Evolutionary conservation across 2,329 filamentous ascomycete species (phyloP).

Genomic region (Aureobasidium sp.): DNA sequence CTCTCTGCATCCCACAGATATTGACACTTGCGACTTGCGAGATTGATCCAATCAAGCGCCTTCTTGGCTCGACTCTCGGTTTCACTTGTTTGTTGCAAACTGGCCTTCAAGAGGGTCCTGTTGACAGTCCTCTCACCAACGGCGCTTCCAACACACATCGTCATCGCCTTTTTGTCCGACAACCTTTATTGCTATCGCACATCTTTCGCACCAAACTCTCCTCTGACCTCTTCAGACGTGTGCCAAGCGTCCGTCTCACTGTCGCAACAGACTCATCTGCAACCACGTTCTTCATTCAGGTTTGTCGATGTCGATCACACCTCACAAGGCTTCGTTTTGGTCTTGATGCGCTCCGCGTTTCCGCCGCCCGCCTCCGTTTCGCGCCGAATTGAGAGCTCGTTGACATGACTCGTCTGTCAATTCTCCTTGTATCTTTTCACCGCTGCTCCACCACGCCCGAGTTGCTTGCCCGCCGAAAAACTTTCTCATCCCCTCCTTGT

Average conservation of each 20-base stretch:
- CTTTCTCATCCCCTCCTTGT: neutral
- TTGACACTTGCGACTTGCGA: neutral
- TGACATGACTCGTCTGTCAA: neutral
- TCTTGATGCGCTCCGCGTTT: constrained; percentile 1
- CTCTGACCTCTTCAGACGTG: neutral
- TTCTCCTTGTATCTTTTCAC: neutral
- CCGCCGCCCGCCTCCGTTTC: constrained; percentile 2
- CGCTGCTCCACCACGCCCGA: neutral
- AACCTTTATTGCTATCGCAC: neutral
- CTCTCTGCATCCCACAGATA: constrained; percentile 3
- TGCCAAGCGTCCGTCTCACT: neutral
- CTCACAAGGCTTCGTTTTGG: neutral
- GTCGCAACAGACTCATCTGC: neutral
- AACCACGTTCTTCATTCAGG: constrained; percentile 7
- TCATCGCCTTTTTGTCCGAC: neutral
- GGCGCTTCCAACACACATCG: neutral
- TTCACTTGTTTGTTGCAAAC: neutral
- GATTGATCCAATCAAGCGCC: constrained; percentile 4
- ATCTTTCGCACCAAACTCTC: neutral
- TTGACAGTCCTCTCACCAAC: neutral
- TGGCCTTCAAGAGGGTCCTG: neutral
- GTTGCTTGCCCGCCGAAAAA: constrained; percentile 1
- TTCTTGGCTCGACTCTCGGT: neutral
- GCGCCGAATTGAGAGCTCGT: neutral
- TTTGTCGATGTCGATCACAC: neutral